phyloP scores from a whole-genome alignment of 139 green algal genomes.

The Asterochloris erici region DNA sequence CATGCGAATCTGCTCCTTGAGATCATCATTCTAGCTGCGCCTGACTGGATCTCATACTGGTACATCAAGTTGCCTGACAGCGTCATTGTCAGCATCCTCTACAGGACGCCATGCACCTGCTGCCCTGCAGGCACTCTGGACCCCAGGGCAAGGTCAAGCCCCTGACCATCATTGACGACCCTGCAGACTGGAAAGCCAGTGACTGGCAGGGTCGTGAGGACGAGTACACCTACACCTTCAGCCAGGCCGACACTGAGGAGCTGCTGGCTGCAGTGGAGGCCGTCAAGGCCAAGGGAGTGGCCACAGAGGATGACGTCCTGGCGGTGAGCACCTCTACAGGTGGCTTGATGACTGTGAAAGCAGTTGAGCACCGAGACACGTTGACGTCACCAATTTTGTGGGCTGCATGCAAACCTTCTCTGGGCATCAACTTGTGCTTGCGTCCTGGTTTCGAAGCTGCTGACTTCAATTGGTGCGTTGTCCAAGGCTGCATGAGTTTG shows the following conservation, averaged over 20 bases:
- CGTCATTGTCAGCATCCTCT: too few species aligned
- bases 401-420: background rate
- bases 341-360: background rate
- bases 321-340: background rate
- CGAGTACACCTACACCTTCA: constrained; percentile 17
- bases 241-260: background rate
- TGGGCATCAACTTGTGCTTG: background rate
- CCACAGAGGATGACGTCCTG: constrained; percentile 12
- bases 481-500: too few species aligned
- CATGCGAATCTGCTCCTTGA: too few species aligned
- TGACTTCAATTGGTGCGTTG: background rate
- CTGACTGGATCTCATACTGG: too few species aligned
- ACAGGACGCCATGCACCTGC: too few species aligned
- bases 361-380: background rate
- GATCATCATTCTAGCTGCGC: too few species aligned
- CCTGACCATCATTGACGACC: constrained; percentile 33
- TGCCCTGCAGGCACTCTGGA: constrained; percentile 20
- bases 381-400: background rate
- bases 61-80: too few species aligned
- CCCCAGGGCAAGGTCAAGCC: constrained; percentile 32
- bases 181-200: constrained; percentile 6
- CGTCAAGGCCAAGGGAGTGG: background rate
- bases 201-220: constrained; percentile 13
- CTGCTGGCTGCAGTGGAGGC: constrained; percentile 1
- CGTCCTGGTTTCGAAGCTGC: background rate